These are phyloP conservation scores for Kokia cookei DNA, from an alignment of 441 rosid genomes.

Conservation along the genomic window DNA sequence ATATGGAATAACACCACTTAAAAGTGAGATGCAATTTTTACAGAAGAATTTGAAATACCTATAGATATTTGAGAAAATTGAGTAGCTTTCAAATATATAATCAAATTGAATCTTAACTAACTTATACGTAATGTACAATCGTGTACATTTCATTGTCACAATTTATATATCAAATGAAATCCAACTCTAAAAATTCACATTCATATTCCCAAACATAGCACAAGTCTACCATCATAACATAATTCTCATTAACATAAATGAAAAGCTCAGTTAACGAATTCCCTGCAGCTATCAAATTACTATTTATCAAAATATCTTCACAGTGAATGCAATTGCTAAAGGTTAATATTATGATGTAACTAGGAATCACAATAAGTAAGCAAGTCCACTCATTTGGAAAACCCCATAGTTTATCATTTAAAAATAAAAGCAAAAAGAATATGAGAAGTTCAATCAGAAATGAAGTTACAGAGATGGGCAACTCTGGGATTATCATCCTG, in stretches of 20 bases:
- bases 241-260: not conserved
- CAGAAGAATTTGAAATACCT: not conserved
- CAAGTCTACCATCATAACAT: not conserved
- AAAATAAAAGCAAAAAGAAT: not conserved
- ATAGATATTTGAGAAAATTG: not conserved
- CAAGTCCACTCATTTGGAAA: not conserved
- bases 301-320: not conserved
- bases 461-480: slow-evolving; percentile 59
- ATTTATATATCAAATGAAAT: not conserved
- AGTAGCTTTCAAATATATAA: not conserved
- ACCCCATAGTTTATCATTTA: not conserved
- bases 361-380: not conserved
- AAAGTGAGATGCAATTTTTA: not conserved
- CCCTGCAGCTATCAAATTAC: not conserved
- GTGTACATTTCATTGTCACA: not conserved
- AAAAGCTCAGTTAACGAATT: not conserved
- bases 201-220: not conserved
- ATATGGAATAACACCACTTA: not conserved
- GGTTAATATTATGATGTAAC: not conserved
- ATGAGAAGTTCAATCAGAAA: not conserved
- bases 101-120: not conserved
- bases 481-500: slow-evolving; percentile 63
- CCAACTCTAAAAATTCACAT: not conserved
- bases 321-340: not conserved
- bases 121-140: not conserved